Conservation (phyloP, 345 rosid species). For the Acer campestre region DNA sequence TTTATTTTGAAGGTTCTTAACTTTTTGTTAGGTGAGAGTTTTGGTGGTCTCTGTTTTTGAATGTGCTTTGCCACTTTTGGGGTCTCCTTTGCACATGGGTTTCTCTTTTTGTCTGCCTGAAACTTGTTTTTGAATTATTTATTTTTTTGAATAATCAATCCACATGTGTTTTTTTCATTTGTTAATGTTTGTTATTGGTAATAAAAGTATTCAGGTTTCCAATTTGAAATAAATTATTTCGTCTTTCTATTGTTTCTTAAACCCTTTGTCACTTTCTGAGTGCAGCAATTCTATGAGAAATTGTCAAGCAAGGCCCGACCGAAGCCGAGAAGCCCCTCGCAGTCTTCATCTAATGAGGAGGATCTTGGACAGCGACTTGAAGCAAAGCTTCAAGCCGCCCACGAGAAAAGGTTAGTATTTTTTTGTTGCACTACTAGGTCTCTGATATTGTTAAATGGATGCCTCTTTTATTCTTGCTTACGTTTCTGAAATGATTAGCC, state of each 20-base stretch:
- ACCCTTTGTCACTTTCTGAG: background rate
- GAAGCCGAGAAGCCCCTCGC: slow-evolving; percentile 80
- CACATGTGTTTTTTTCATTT: slow-evolving; percentile 1
- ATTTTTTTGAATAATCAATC: background rate
- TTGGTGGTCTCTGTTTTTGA: slow-evolving; percentile 14
- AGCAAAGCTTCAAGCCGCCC: slow-evolving; percentile 93
- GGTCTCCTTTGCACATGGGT: slow-evolving; percentile 9
- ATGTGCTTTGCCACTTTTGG: background rate
- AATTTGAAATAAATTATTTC: background rate
- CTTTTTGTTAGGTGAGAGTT: slow-evolving; percentile 29
- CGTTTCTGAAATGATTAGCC: background rate
- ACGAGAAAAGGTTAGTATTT: slow-evolving; percentile 70
- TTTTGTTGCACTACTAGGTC: background rate
- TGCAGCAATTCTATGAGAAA: slow-evolving; percentile 86
- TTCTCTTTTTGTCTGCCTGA: background rate
- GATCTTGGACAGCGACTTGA: slow-evolving; percentile 95
- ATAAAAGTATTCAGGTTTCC: background rate
- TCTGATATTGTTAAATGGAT: background rate
- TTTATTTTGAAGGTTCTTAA: slow-evolving; percentile 15
- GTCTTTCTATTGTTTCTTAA: background rate
- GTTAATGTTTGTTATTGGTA: background rate
- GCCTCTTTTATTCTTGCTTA: background rate
- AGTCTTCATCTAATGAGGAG: slow-evolving; percentile 70
- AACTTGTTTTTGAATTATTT: background rate
- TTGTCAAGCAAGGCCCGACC: slow-evolving; percentile 86